Evolutionary conservation across 139 green algal species (phyloP).

Genomic region (Volvox africanus): DNA sequence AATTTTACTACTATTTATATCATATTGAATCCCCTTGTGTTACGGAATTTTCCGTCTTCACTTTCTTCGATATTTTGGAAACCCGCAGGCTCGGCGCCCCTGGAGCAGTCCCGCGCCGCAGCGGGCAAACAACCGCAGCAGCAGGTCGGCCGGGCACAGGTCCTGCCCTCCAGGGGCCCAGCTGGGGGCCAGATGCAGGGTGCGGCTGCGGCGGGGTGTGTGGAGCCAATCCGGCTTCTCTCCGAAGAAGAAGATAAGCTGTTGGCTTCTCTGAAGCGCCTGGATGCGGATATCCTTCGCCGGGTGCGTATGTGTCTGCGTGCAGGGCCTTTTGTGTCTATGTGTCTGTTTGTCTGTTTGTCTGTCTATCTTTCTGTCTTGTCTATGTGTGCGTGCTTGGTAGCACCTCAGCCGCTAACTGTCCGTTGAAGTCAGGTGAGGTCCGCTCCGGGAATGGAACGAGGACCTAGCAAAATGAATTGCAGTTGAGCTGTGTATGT

Average conservation of each 20-base stretch:
- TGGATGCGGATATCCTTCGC: constrained; percentile 56
- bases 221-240: constrained; percentile 19
- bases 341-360: too few relatives aligned
- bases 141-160: background rate
- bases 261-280: constrained; percentile 54
- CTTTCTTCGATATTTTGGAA: background rate
- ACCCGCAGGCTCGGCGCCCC: constrained; percentile 14
- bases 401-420: too few relatives aligned
- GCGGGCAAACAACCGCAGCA: background rate
- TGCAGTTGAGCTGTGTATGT: too few relatives aligned
- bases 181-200: background rate
- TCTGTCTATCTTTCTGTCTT: too few relatives aligned
- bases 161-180: background rate
- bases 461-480: too few relatives aligned
- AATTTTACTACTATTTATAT: too few relatives aligned
- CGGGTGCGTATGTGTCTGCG: background rate
- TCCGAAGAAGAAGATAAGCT: constrained; percentile 58
- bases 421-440: too few relatives aligned
- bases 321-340: too few relatives aligned
- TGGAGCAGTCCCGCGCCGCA: constrained; percentile 33
- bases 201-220: background rate
- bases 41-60: background rate
- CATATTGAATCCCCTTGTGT: too few relatives aligned
- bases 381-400: too few relatives aligned
- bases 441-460: too few relatives aligned